These are phyloP conservation scores for Mortierella sp. DNA, from an alignment of 371 early-diverging fungal genomes.

Conservation along the genomic window DNA sequence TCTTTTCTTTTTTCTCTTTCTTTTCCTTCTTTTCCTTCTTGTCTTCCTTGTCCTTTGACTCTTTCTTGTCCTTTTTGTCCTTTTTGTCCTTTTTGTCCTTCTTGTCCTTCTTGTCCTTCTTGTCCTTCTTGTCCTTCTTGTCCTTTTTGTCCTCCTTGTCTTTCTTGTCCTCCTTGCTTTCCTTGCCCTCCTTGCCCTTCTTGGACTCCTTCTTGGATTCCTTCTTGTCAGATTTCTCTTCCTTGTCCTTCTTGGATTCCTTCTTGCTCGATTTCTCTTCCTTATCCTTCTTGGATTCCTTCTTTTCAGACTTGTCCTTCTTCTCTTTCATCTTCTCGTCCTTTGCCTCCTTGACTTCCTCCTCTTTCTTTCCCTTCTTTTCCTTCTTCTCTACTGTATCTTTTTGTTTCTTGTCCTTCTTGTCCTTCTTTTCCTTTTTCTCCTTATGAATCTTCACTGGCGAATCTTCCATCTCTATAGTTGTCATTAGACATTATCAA, in stretches of 20 bases:
- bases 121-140: conserved; percentile 22
- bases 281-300: conserved; percentile 9
- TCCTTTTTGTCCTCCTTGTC: conserved; percentile 28
- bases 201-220: conserved; percentile 26
- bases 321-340: conserved; percentile 19
- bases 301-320: conserved; percentile 15
- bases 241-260: conserved; percentile 18
- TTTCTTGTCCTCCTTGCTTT: conserved; percentile 14
- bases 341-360: neutral
- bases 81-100: conserved; percentile 2
- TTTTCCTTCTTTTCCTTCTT: conserved; percentile 25
- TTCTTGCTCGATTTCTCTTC: neutral
- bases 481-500: neutral
- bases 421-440: conserved; percentile 25
- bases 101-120: conserved; percentile 7
- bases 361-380: conserved; percentile 3
- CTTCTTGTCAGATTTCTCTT: conserved; percentile 9
- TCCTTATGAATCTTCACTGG: conserved; percentile 25
- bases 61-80: conserved; percentile 9
- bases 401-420: conserved; percentile 12
- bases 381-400: conserved; percentile 22
- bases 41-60: conserved; percentile 15
- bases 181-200: conserved; percentile 20
- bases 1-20: conserved; percentile 18
- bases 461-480: conserved; percentile 27